phyloP scores from a whole-genome alignment of 495 filamentous ascomycete genomes.

The Friedmanniomyces simplex region DNA sequence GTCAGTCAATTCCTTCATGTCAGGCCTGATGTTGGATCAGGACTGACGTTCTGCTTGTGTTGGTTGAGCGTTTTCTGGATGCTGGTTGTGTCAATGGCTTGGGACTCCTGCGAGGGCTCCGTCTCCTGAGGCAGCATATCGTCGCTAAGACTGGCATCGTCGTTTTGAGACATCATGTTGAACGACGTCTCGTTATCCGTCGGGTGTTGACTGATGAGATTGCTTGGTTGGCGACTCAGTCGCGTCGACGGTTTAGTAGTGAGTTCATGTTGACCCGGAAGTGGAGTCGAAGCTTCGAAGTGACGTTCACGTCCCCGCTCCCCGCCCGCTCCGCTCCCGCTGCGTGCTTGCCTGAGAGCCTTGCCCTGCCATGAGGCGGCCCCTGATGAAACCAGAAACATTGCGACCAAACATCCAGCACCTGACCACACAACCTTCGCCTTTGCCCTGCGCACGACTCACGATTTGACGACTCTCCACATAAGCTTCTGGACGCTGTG shows the following conservation, averaged over 20 bases:
- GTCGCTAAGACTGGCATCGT: background rate
- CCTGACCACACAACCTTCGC: background rate
- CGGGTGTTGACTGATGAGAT: too few species aligned
- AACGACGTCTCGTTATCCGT: background rate
- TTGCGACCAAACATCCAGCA: background rate
- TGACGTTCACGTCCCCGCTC: background rate
- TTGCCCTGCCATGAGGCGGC: background rate
- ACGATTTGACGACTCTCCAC: background rate
- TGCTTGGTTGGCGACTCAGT: too few species aligned
- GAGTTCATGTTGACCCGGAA: background rate
- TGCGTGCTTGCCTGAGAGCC: background rate
- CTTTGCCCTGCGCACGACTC: background rate
- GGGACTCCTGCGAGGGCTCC: conserved; percentile 1
- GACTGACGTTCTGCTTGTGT: conserved; percentile 1
- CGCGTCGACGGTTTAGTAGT: too few species aligned
- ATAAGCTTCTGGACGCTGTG: background rate
- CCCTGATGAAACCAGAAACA: too few species aligned
- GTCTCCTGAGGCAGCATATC: background rate
- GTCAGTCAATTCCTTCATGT: background rate
- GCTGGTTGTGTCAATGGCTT: conserved; percentile 1
- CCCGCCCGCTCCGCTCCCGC: background rate
- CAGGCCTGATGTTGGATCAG: background rate
- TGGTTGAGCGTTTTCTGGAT: background rate
- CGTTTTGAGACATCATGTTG: background rate
- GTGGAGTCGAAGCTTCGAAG: background rate